Conservation (phyloP, 2,329 filamentous ascomycete genomes). For the Cladosporium sphaerospermum region DNA sequence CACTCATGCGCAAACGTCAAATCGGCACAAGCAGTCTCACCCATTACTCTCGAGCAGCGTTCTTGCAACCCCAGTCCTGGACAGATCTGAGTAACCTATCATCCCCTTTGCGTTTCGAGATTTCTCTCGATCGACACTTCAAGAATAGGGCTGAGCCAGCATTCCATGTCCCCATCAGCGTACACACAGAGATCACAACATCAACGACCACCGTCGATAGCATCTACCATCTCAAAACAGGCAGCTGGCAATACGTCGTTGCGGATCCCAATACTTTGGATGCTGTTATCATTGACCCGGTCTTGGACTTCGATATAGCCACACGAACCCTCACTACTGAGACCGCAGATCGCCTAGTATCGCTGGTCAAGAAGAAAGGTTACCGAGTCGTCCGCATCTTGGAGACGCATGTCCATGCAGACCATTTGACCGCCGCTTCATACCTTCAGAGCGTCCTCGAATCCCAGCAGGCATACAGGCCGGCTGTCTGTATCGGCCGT, state of each 20-base stretch:
- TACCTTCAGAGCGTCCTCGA: constrained; percentile 49
- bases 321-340: constrained; percentile 42
- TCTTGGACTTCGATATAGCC: constrained; percentile 51
- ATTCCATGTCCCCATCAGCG: too few species aligned
- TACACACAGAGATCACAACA: too few species aligned
- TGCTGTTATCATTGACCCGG: constrained; percentile 57
- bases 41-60: too few species aligned
- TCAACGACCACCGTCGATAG: too few species aligned
- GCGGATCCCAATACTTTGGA: constrained; percentile 44
- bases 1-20: too few species aligned
- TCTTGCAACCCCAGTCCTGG: too few species aligned
- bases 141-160: too few species aligned
- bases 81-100: too few species aligned
- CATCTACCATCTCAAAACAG: constrained; percentile 12
- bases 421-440: constrained; percentile 54
- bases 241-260: constrained; percentile 57
- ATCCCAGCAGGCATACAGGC: constrained; percentile 30
- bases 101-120: too few species aligned
- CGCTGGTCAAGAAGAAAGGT: constrained; percentile 36
- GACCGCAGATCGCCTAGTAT: constrained; percentile 49
- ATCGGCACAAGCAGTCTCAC: too few species aligned
- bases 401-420: constrained; percentile 58
- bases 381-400: constrained; percentile 51
- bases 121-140: too few species aligned
- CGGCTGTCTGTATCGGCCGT: constrained; percentile 50